Base-by-base conservation (phyloP, 106 monocot genomes). In the Dendrobium nobile region DNA sequence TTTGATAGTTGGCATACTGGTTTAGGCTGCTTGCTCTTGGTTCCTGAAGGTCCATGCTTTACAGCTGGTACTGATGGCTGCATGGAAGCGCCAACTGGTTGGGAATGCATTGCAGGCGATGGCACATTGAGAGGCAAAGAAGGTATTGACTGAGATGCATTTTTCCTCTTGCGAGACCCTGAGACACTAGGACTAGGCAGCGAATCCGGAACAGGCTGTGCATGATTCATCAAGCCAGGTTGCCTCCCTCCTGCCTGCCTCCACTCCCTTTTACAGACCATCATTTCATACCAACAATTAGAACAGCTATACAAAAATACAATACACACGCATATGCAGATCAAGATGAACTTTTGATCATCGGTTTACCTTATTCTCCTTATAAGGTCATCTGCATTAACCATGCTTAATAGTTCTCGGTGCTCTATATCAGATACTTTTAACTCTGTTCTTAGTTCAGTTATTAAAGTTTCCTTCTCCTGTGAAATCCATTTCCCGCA, bases 401-500 rank as follows among this genome's bases (percentile, higher is more conserved):
- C 96, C 67, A 80, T 88, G 79, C 80, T 84, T 72, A 93, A 85
- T 3, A 96, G 81, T 77, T 87, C 86, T 54, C 96, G 84, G 79
- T 96, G 93, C 61, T 96, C 96, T 28, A 90, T 85, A 84, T 96
- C 87, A 58, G 96, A 88, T 44, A 96, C 80, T 82, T 91, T 85
- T 74, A 96, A 77, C 79, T 96, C 96, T 82, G 88, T 96, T 73
- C 96, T 85, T 40, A 96, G 88, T 79, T 93, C 93, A 47, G 93
- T 96, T 54, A 96, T 96, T 79, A 96, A 82, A 82, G 85, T 83
- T 83, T 96, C 93, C 80, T 96, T 96, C 73, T 93, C 96, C 96
- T 96, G 78, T 65, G 77, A 37, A 81, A 47, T 78, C 27, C 13
- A 78, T 75, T 51, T 72, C 45, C 22, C 0, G 15, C 1, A 76